These are phyloP conservation scores for Achaetomiella virescens DNA, from an alignment of 495 filamentous ascomycete genomes.

Conservation along the genomic window DNA sequence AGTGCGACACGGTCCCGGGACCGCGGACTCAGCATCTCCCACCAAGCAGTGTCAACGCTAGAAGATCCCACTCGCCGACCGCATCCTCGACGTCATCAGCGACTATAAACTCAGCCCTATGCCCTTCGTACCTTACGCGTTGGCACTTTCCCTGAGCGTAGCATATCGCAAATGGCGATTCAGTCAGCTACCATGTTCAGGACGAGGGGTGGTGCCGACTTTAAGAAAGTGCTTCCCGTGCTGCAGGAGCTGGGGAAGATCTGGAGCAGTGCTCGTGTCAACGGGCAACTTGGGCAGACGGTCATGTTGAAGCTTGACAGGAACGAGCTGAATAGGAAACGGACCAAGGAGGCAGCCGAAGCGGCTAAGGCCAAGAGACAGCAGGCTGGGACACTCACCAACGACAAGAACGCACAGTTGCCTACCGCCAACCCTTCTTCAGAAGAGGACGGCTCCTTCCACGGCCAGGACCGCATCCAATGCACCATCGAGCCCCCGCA, in stretches of 20 bases:
- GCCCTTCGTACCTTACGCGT: constrained; percentile 62
- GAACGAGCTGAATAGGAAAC: background rate
- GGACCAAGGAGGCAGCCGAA: background rate
- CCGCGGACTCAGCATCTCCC: constrained; percentile 41
- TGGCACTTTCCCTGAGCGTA: constrained; percentile 61
- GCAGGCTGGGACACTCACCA: background rate
- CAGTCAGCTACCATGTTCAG: constrained; percentile 59
- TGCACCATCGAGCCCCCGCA: background rate
- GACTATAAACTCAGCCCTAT: constrained; percentile 49
- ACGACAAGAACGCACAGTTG: background rate
- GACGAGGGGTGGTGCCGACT: constrained; percentile 52
- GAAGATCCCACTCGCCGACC: constrained; percentile 60
- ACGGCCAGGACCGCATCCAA: background rate
- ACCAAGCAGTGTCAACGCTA: constrained; percentile 49
- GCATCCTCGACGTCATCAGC: constrained; percentile 55
- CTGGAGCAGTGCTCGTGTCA: constrained; percentile 60
- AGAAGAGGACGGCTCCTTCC: background rate
- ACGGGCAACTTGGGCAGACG: constrained; percentile 49
- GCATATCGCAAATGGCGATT: constrained; percentile 66
- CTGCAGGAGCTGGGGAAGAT: constrained; percentile 50
- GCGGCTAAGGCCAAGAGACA: too few relatives aligned
- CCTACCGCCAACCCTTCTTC: background rate
- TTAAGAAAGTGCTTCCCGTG: constrained; percentile 52
- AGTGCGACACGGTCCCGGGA: constrained; percentile 19
- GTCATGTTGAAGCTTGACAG: constrained; percentile 22